Evolutionary conservation across 768 basidiomycete genomes (phyloP), one percentile per base, ranked within the genome.

Genomic region (Kwoniella dejecticola): DNA sequence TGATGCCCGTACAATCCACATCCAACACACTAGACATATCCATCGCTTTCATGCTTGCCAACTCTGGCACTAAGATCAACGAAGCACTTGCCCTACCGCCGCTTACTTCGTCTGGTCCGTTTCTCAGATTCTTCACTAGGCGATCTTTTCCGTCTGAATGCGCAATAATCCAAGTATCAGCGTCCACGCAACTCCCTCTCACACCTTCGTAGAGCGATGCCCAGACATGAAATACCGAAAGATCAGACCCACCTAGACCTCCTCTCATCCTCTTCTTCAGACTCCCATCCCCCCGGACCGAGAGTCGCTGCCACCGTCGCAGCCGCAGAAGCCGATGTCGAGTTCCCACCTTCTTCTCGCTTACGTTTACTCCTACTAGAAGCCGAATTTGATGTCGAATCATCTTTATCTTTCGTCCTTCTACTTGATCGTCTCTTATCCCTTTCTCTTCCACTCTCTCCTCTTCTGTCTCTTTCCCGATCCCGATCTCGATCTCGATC

Each of bases 241-340:
- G 17, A 41, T 30, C 24, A 7, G 21, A 67, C 71, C 64, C 67
- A 70, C 72, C 69, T 67, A n/a, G 69, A 53, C 30, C 64, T 60
- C 40, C 69, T 33, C 48, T 63, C 57, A 21, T 70, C 61, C 45
- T 63, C 68, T 33, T 63, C 69, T 19, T 66, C 69, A 36, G 46
- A 47, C 31, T 70, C 68, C 73, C 73, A 75, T 10, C 73, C 73
- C 21, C 63, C 68, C n/a, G 73, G 73, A 15, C 73, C 73, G 10
- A 75, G 40, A 6, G 57, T n/a, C n/a, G n/a, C n/a, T n/a, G n/a
- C n/a, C n/a, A n/a, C n/a, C n/a, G n/a, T n/a, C n/a, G n/a, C n/a
- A n/a, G n/a, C n/a, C n/a, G n/a, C 59, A 1, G 58, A 60, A 19
- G 54, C 41, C 23, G 49, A 36, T 15, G 15, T 15, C 7, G 33